Evolutionary conservation across 805 yeast genomes (phyloP), one percentile per base, ranked within the genome.

Genomic region (Starmerella davenportii): DNA sequence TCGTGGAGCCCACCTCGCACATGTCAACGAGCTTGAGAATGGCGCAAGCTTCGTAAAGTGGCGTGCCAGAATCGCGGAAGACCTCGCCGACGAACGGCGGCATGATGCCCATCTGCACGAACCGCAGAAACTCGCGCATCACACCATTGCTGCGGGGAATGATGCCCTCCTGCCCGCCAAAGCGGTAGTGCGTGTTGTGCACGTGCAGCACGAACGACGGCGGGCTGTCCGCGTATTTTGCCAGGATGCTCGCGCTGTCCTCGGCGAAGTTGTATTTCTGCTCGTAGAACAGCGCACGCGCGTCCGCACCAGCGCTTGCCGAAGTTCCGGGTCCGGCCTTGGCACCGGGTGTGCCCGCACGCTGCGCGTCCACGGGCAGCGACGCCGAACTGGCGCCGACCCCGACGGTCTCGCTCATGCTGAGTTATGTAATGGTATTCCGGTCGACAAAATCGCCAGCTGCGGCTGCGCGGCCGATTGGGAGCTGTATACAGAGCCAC

Each of bases 71-170:
- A 55, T 87, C 96, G 51, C 79, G 74, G 34, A 90, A 66, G 8
- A 87, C 79, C 59, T 90, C 96, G 48, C 84, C 74, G 53, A 87
- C 73, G 13, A 92, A 81, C 30, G 81, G 79, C 1, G 95, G 95
- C 13, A 87, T 80, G 50, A 75, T 76, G 37, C 87, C 93, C 39
- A 70, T 64, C 14, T 84, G 76, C 9, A 87, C 78, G 51, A 74
- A 79, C 46, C 76, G 74, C 43, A 87, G 60, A 50, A 90, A 90
- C 45, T 76, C 45, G 40, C 76, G 78, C 36, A 81, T 70, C 53
- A 79, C 69, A 14, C 81, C 77, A 43, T 80, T 79, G 50, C 69
- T 69, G 52, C 78, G 78, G 5, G 93, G 84, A 30, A 90, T 78
- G 36, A 79, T 69, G 5, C 92, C 82, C 49, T 85, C 95, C 37